phyloP scores from a whole-genome alignment of 257 asterid species.

The Solanum acaule region DNA sequence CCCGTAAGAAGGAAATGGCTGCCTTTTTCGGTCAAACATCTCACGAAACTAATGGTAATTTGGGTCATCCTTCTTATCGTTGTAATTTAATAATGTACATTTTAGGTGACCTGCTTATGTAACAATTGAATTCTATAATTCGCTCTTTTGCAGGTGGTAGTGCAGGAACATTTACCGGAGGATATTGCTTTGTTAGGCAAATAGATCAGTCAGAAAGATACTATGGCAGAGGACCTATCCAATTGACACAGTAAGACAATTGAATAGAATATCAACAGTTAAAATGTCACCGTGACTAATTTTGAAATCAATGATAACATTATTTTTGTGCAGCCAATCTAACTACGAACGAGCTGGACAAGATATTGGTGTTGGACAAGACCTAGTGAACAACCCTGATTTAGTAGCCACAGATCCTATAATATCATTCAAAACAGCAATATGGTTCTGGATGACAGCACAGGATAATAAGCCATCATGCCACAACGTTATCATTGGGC shows the following conservation, averaged over 20 bases:
- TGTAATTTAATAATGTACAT: neutral
- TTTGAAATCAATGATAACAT: neutral
- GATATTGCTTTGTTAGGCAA: slow-evolving; percentile 14
- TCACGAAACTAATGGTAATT: slow-evolving; percentile 21
- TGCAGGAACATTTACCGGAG: slow-evolving; percentile 19
- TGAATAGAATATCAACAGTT: neutral
- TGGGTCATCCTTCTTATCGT: too few species aligned
- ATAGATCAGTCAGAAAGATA: neutral
- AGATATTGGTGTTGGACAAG: slow-evolving; percentile 14
- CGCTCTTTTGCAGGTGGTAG: neutral
- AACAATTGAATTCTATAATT: neutral
- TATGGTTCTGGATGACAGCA: slow-evolving; percentile 37
- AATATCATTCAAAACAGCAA: slow-evolving; percentile 25
- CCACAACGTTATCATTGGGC: slow-evolving; percentile 19
- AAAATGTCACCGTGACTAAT: too few species aligned
- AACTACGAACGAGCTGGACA: slow-evolving; percentile 22
- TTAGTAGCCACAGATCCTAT: slow-evolving; percentile 17
- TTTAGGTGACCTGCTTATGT: neutral
- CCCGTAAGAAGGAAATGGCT: slow-evolving; percentile 18
- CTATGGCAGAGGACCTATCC: slow-evolving; percentile 20
- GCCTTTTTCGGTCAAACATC: slow-evolving; percentile 29
- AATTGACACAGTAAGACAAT: slow-evolving; percentile 12
- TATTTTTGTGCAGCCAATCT: slow-evolving; percentile 5
- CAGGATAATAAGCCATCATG: slow-evolving; percentile 22
- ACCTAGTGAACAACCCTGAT: slow-evolving; percentile 23